These are phyloP conservation scores for Solanum hybrid DNA, from an alignment of 305 asterid genomes.

Conservation along the genomic window DNA sequence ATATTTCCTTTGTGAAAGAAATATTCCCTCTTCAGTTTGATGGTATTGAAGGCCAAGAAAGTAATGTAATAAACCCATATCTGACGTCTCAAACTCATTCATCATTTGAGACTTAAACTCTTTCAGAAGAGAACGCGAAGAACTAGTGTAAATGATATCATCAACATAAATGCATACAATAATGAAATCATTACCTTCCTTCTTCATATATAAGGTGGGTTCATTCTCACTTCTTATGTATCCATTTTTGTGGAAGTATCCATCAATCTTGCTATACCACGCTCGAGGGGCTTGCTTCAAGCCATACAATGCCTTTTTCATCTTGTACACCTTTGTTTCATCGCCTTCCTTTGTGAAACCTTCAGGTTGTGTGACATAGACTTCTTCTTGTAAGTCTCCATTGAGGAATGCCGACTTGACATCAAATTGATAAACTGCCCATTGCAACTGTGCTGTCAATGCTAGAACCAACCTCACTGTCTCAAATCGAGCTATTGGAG, in stretches of 20 bases:
- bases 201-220: neutral
- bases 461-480: neutral
- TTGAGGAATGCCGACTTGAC: neutral
- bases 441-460: neutral
- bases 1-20: neutral
- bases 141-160: neutral
- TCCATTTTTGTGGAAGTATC: too few relatives aligned
- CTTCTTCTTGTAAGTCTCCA: neutral
- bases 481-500: neutral
- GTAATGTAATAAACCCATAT: neutral
- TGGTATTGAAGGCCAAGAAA: neutral
- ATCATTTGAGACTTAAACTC: neutral
- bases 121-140: neutral
- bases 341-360: neutral
- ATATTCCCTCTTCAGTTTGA: neutral
- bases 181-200: neutral
- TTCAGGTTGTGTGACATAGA: neutral
- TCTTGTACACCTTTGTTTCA: neutral
- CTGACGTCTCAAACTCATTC: too few relatives aligned
- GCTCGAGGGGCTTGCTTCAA: neutral
- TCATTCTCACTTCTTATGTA: neutral
- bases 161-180: neutral
- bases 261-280: neutral
- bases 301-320: neutral
- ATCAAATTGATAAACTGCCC: neutral